Conservation (phyloP, 2,329 filamentous ascomycete genomes). For the Hirsutella rhossiliensis region DNA sequence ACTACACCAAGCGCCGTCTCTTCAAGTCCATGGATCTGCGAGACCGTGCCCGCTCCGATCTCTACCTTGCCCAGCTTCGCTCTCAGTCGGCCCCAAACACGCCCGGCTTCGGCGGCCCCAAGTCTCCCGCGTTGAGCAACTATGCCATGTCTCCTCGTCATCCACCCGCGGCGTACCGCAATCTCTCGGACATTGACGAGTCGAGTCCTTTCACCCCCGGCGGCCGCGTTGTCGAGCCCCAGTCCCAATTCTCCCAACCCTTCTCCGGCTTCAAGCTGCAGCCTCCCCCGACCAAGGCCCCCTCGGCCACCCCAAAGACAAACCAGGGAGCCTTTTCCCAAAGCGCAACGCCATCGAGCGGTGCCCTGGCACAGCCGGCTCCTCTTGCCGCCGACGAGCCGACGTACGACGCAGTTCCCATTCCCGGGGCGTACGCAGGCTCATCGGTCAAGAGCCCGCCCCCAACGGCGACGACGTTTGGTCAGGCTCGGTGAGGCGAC, state of each 20-base stretch:
- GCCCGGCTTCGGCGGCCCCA: slow-evolving; percentile 70
- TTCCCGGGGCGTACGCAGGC: slow-evolving; percentile 69
- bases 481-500: slow-evolving; percentile 14
- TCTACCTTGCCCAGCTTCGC: slow-evolving; percentile 81
- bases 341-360: slow-evolving; percentile 6
- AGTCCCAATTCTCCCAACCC: slow-evolving; percentile 45
- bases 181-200: slow-evolving; percentile 31
- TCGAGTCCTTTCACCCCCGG: slow-evolving; percentile 39
- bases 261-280: slow-evolving; percentile 71
- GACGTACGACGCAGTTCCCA: slow-evolving; percentile 75
- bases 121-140: slow-evolving; percentile 34
- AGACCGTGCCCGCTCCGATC: slow-evolving; percentile 84
- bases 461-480: slow-evolving; percentile 30
- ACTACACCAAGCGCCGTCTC: slow-evolving; percentile 91
- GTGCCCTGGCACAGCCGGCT: slow-evolving; percentile 34
- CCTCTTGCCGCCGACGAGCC: slow-evolving; percentile 67
- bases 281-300: slow-evolving; percentile 68
- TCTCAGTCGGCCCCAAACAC: slow-evolving; percentile 90
- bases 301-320: slow-evolving; percentile 62
- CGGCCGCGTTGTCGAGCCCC: slow-evolving; percentile 46
- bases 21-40: slow-evolving; percentile 94
- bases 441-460: slow-evolving; percentile 40
- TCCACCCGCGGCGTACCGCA: slow-evolving; percentile 44
- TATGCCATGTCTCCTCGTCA: slow-evolving; percentile 49
- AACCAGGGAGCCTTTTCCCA: slow-evolving; percentile 49